Conservation (phyloP, 1,139 yeast species). For the Taiozyma sp. region DNA sequence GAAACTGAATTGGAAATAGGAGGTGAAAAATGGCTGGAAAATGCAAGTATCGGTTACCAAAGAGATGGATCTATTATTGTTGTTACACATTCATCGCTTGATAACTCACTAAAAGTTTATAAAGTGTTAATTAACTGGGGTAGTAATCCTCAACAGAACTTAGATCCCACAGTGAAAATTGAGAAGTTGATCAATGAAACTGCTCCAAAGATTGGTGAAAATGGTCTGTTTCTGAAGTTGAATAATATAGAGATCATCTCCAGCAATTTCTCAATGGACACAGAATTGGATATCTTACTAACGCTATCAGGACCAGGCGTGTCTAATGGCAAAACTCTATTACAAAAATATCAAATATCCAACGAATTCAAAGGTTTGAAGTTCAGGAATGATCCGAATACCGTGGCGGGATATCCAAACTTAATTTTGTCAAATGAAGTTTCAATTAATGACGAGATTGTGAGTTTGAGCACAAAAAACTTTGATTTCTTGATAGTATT, state of each 20-base stretch:
- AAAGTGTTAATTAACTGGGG: slow-evolving; percentile 60
- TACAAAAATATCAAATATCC: slow-evolving; percentile 20
- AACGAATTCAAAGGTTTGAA: slow-evolving; percentile 19
- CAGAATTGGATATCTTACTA: slow-evolving; percentile 29
- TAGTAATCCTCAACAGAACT: slow-evolving; percentile 8
- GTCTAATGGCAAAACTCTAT: slow-evolving; percentile 12
- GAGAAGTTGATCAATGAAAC: slow-evolving; percentile 17
- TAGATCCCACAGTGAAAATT: slow-evolving; percentile 15
- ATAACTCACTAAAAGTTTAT: slow-evolving; percentile 43
- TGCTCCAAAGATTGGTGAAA: slow-evolving; percentile 13
- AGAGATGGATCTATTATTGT: slow-evolving; percentile 46
- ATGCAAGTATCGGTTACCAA: slow-evolving; percentile 59
- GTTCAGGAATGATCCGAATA: slow-evolving; percentile 13
- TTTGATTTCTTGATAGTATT: slow-evolving; percentile 29
- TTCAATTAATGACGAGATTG: slow-evolving; percentile 12
- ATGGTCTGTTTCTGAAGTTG: slow-evolving; percentile 18
- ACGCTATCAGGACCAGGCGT: slow-evolving; percentile 23
- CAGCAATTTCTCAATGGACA: slow-evolving; percentile 32
- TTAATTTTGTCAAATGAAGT: slow-evolving; percentile 14
- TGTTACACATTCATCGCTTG: slow-evolving; percentile 40
- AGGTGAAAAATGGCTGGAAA: slow-evolving; percentile 23
- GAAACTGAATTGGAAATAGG: slow-evolving; percentile 24
- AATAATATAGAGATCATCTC: slow-evolving; percentile 39
- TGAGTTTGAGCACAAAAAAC: slow-evolving; percentile 16
- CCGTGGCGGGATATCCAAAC: slow-evolving; percentile 18